Base-by-base conservation (phyloP, 768 basidiomycete species). In the Tremella yokohamensis region DNA sequence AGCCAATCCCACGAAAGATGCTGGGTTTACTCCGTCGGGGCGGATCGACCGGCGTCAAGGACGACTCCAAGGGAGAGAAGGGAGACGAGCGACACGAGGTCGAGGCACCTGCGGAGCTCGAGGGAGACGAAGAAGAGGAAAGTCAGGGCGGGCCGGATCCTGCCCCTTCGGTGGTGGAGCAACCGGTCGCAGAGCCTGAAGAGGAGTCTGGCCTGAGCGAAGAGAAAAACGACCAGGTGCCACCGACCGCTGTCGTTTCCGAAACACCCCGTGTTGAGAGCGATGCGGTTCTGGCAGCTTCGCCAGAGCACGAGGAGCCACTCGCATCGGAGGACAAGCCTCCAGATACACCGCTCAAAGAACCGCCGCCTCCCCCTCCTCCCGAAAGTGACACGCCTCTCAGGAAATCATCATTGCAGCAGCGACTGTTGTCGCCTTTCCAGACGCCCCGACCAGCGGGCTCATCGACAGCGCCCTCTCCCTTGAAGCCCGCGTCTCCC, bases 1-100 rank as follows among this genome's bases (percentile, higher is more conserved):
- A 92, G 74, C 65, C 79, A n/a, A 71, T 86, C 0, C 77, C 77
- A 1, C 60, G 70, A 11, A 68, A 70, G 55, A 66, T 75, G 52
- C 61, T 59, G 47, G 74, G 70, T 2, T 52, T 76, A 2, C 40
- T 74, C 12, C 49, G 65, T 6, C 50, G 73, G 20, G 52, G 49
- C 9, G 29, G 48, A 20, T 55, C 61, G 47, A 44, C 42, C 16
- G 49, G 20, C 7, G 60, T 25, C 15, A 34, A 52, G 34, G 48
- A 20, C 15, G 48, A 20, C 20, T 22, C 20, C 7, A 26, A 49
- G 8, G 48, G 7, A 12, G 48, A 19, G 18, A 16, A 20, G 18
- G 48, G 22, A 49, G 45, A n/a, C 0, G 53, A 58, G 26, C 47
- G 19, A 2, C 51, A 56, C 8, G 66, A 55, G 20, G 57, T 53